Evolutionary conservation across 2,329 filamentous ascomycete species (phyloP), one percentile per base, ranked within the genome.

Genomic region (Penicillium sp.): DNA sequence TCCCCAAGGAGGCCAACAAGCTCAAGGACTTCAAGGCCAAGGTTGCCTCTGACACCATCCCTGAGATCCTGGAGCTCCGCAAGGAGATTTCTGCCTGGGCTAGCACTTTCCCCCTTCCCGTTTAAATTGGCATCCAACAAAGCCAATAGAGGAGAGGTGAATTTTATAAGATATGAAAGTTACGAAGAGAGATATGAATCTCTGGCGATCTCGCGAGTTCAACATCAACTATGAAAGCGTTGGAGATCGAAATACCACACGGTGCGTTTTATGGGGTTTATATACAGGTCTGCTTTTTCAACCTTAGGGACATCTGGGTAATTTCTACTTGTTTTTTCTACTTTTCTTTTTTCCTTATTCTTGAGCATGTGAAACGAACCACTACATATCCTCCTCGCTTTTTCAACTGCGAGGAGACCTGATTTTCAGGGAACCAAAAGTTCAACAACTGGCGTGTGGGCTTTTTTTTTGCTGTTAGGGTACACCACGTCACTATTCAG

Each of bases 1-100:
- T 98, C 24, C 93, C 95, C 76, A 97, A 97, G 87, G 90, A 95
- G 79, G 91, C 91, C 72, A 99, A 98, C 87, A 97, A 96, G 87
- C 90, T 96, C 78, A 98, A 98, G 88, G 95, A 99, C 84, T 98
- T 99, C 89, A 96, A 93, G 85, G 87, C 87, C 75, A 93, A 91
- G 85, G 91, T 96, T 61, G 86, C 90, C 57, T 81, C 83, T 66
- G 93, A 91, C 63, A 85, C 89, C 72, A 83, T 96, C 49, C 78
- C 85, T 60, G 90, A 93, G 82, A 93, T 99, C 79, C 87, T 90
- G 75, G 85, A 84, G 67, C 84, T 96, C 75, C 90, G 88, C 82
- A 89, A 91, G 82, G 93, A 98, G 84, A 92, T 99, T 75, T 83
- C 91, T 47, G 80, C 80, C 49, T 99, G 93, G 93, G 91, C 90